Evolutionary conservation across 768 basidiomycete genomes (phyloP), one percentile per base, ranked within the genome.

Genomic region (Auriscalpium vulgare): DNA sequence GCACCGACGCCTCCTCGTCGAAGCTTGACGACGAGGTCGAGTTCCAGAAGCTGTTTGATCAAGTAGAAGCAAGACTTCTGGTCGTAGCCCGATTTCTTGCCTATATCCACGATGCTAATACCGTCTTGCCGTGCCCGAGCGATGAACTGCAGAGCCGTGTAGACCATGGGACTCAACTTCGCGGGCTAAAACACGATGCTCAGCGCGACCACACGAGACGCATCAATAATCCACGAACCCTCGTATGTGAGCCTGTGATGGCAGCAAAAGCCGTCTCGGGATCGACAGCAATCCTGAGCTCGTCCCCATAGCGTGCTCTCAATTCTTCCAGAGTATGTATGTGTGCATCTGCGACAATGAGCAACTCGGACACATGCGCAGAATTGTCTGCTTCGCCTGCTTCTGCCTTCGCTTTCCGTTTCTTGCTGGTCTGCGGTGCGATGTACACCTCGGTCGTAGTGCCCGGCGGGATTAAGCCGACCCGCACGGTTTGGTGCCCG

Each of bases 61-160:
- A 92, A 80, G 69, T 95, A 94, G 67, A 90, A 91, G 60, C 90
- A 90, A 1, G 88, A 88, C 69, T 93, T 94, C 66, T 90, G 89
- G 65, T 93, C 91, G 64, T 95, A 92, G 50, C 81, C 82, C 10
- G 91, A 85, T 64, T 81, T 76, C 62, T 82, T 82, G 23, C 88
- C 88, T 13, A 95, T 76, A 36, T 88, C 80, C 11, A 92, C 81
- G 47, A 88, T 84, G 8, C 88, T 86, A 14, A 90, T 78, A 10
- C 92, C 92, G 17, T 78, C 72, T 56, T 88, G 86, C 57, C 91
- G 74, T 3, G 87, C 88, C 38, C 88, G 79, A n/a, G 90, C 86
- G 61, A 95, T 83, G 46, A 91, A 75, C 66, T 94, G 91, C 13
- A 95, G 78, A 6, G 86, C 83, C 14, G 83, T 81, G 67, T 92